phyloP scores from a whole-genome alignment of 352 stramenopile genomes.

The Phytophthora megakarya region DNA sequence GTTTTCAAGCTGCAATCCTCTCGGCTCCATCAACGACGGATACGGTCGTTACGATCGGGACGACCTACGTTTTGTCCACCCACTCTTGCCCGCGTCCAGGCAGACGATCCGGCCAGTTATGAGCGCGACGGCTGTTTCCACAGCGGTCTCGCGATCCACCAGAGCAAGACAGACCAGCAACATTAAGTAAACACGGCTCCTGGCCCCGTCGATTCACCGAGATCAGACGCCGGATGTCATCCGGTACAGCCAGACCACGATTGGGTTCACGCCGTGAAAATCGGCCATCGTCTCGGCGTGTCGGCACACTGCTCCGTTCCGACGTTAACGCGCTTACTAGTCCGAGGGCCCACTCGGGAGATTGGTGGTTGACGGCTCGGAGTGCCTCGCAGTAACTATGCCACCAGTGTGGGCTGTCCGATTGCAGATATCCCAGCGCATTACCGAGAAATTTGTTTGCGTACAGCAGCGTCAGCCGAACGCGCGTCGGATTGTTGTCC shows the following conservation, averaged over 20 bases:
- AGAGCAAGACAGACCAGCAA: slow-evolving; percentile 2
- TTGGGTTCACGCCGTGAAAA: neutral
- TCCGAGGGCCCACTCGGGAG: neutral
- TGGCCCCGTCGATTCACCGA: neutral
- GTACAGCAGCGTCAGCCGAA: neutral
- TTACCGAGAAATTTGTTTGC: slow-evolving; percentile 1
- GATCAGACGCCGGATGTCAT: slow-evolving; percentile 7
- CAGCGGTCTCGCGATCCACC: slow-evolving; percentile 1
- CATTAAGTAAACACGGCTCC: slow-evolving; percentile 11
- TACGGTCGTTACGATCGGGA: neutral
- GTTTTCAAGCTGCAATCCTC: neutral
- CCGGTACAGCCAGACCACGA: neutral
- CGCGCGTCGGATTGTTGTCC: neutral
- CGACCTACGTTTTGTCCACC: neutral
- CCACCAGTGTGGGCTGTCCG: neutral
- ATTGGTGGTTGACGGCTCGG: slow-evolving; percentile 6
- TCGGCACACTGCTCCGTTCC: neutral
- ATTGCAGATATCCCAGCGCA: neutral
- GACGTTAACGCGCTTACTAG: neutral
- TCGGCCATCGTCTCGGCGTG: neutral
- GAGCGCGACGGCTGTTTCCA: neutral
- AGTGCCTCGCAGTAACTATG: slow-evolving; percentile 4
- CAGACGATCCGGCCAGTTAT: neutral
- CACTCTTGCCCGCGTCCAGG: neutral
- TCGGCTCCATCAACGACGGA: neutral